Percentiles rank a stretch among this genome's conserved stretches.
phyloP scores from a whole-genome alignment of 768 basidiomycete genomes.

The Termitomyces sp. region DNA sequence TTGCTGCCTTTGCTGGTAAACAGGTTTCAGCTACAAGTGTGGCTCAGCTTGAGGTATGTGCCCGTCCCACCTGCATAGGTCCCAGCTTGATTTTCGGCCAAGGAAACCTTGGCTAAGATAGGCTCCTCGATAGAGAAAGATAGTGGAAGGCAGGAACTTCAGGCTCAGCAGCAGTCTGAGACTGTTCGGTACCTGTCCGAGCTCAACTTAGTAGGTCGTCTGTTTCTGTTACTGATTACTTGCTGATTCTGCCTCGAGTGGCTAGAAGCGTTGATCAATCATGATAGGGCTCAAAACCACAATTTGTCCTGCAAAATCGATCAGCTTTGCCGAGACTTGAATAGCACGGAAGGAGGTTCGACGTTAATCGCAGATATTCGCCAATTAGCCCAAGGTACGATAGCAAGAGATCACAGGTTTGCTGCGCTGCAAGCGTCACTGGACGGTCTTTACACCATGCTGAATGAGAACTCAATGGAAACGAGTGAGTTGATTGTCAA shows the following conservation, averaged over 20 bases:
- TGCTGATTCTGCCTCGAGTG: conserved; percentile 43
- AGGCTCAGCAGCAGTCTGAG: conserved; percentile 66
- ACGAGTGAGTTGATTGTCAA: conserved; percentile 11
- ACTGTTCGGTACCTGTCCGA: conserved; percentile 77
- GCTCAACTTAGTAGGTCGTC: conserved; percentile 54
- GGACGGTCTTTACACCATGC: conserved; percentile 29
- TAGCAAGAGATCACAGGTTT: conserved; percentile 31
- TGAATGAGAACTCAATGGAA: conserved; percentile 19
- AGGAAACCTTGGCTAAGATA: conserved; percentile 36
- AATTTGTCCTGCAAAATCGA: conserved; percentile 57
- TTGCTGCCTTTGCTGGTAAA: background rate
- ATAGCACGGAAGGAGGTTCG: conserved; percentile 21
- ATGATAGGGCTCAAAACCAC: conserved; percentile 71
- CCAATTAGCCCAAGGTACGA: conserved; percentile 28
- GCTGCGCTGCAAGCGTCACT: conserved; percentile 36
- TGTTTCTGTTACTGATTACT: background rate
- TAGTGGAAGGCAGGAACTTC: conserved; percentile 40
- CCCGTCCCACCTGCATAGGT: background rate
- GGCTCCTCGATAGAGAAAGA: conserved; percentile 44
- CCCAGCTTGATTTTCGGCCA: background rate
- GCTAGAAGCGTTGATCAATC: conserved; percentile 80
- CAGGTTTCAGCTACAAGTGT: background rate
- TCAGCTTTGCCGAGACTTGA: conserved; percentile 53
- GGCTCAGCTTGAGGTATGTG: background rate
- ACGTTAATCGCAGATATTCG: conserved; percentile 34